Percentiles rank a stretch among this genome's conserved stretches.
phyloP scores from a whole-genome alignment of 2,329 filamentous ascomycete species.

The Chaetomium globosum region DNA sequence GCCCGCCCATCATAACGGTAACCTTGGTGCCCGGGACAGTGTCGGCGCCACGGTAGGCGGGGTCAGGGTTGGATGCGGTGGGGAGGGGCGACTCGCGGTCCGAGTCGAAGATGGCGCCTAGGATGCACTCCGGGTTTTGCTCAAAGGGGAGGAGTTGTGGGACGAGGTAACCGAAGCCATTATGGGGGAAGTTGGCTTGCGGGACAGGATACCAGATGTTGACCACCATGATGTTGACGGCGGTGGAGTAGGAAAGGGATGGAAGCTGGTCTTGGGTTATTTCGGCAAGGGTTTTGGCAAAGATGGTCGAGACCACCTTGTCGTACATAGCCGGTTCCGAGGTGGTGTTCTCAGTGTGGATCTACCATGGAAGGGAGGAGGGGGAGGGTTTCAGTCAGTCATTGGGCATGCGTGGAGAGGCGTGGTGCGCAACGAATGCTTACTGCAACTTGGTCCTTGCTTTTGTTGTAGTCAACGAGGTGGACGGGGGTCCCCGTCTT shows the following conservation, averaged over 20 bases:
- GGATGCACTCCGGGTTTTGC: slow-evolving; percentile 45
- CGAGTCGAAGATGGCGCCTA: slow-evolving; percentile 92
- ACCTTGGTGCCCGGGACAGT: slow-evolving; percentile 71
- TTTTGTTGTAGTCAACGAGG: slow-evolving; percentile 47
- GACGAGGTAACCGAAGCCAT: slow-evolving; percentile 90
- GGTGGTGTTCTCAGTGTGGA: slow-evolving; percentile 22
- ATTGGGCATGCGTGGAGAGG: not conserved
- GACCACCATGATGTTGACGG: slow-evolving; percentile 86
- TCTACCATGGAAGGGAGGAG: slow-evolving; percentile 13
- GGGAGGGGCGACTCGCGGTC: slow-evolving; percentile 51
- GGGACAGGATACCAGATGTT: slow-evolving; percentile 80
- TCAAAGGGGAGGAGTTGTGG: slow-evolving; percentile 59
- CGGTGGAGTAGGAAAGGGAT: slow-evolving; percentile 57
- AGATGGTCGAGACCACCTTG: slow-evolving; percentile 68
- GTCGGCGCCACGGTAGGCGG: slow-evolving; percentile 51
- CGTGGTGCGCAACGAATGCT: slow-evolving; percentile 21
- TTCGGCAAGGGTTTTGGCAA: slow-evolving; percentile 49
- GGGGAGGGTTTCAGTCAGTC: not conserved
- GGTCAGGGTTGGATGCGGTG: slow-evolving; percentile 31
- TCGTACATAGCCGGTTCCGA: slow-evolving; percentile 46
- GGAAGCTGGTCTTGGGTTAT: slow-evolving; percentile 48
- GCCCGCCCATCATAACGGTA: slow-evolving; percentile 92
- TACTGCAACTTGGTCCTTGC: slow-evolving; percentile 49
- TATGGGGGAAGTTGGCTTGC: slow-evolving; percentile 60
- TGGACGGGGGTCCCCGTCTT: slow-evolving; percentile 53